These are phyloP conservation scores for Gynandropsis gynandra DNA, from an alignment of 345 rosid genomes.

Conservation along the genomic window DNA sequence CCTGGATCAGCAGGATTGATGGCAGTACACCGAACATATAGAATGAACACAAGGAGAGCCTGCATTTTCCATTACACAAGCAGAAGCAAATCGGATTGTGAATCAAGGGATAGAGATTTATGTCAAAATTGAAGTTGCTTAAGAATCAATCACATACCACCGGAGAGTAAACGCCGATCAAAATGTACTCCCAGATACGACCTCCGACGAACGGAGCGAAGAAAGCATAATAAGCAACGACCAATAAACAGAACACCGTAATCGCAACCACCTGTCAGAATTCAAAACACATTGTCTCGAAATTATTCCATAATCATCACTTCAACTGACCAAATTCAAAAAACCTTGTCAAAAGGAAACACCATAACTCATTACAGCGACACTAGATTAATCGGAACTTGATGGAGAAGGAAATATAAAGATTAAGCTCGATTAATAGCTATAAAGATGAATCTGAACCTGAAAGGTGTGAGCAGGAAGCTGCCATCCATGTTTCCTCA, in stretches of 20 bases:
- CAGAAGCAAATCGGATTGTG: conserved; percentile 1
- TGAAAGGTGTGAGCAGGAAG: conserved; percentile 93
- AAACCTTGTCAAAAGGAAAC: conserved; percentile 4
- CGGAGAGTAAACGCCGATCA: conserved; percentile 67
- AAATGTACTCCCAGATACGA: conserved; percentile 69
- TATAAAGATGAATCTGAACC: conserved; percentile 30
- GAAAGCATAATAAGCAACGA: conserved; percentile 89
- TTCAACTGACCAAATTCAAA: not conserved
- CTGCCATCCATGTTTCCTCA: conserved; percentile 98
- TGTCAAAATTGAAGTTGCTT: not conserved
- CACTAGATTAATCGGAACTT: not conserved
- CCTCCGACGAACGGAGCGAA: conserved; percentile 96
- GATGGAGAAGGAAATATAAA: not conserved
- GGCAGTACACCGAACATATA: conserved; percentile 95
- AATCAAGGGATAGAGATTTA: not conserved
- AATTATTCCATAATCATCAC: conserved; percentile 5
- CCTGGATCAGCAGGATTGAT: conserved; percentile 99
- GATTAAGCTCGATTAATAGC: not conserved
- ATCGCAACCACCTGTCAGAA: conserved; percentile 83
- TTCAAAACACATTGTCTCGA: conserved; percentile 12
- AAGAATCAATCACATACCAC: conserved; percentile 58
- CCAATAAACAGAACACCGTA: conserved; percentile 87
- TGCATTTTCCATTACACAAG: conserved; percentile 33
- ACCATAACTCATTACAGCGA: not conserved
- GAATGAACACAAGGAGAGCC: conserved; percentile 83